Base-by-base conservation (phyloP, 306 rosid species). In the Quercus aquifolioides region DNA sequence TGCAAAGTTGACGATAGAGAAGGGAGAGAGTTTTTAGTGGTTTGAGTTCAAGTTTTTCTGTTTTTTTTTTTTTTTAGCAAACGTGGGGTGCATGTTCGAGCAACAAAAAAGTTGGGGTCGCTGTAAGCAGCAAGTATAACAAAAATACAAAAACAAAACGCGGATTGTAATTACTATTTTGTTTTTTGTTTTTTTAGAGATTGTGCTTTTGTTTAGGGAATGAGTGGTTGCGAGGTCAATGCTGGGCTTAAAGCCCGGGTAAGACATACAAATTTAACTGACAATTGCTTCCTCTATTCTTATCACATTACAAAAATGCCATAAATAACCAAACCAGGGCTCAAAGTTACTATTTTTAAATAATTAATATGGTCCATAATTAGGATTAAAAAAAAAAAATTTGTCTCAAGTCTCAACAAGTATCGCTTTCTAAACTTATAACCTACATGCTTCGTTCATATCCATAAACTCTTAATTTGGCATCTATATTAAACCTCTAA, bases 141-240 rank as follows among this genome's bases (percentile, higher is more conserved):
- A n/a, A 74, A 52, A 71, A 38, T 7, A 41, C 46, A 41, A 41
- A 41, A 70, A 82, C 38, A 38, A 14, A 56, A 49, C 62, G 51
- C 46, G 69, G 51, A 75, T 20, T 8, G 5, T 5, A 9, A 65
- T 43, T 62, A 38, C 71, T 38, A 78, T 73, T 64, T 73, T 60
- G 84, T 78, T 57, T 69, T 75, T 41, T 38, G 11, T 38, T 7
- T 38, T 7, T 41, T 41, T 8, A 2, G 46, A 41, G 46, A 41
- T 41, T 41, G 46, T 41, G 84, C 60, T 70, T 71, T 81, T 72
- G 79, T 76, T 30, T 58, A 74, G 60, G 76, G 84, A 75, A 87
- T 82, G 81, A 79, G 79, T 79, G 89, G 91, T 67, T 81, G 83
- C 25, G 83, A 81, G 82, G 81, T 55, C 74, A 82, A 77, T 55